Evolutionary conservation across 192 early-diverging fungal species (phyloP).

Genomic region (Backusella tarrabulga): DNA sequence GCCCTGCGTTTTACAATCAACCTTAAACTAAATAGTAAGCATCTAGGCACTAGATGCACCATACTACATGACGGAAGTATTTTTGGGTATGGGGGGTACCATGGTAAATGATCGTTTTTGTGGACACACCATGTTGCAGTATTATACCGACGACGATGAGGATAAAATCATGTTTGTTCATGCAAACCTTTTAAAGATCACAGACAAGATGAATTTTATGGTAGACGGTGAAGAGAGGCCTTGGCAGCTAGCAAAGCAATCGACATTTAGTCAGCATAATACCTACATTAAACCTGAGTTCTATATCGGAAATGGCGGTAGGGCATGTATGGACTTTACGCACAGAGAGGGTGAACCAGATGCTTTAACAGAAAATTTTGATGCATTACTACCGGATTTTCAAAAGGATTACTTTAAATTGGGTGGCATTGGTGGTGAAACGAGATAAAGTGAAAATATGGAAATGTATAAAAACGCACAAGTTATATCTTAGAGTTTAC

Average conservation of each 20-base stretch:
- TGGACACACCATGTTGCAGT: slow-evolving; percentile 37
- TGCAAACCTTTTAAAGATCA: slow-evolving; percentile 35
- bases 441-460: not conserved
- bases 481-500: not conserved
- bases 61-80: slow-evolving; percentile 22
- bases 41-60: slow-evolving; percentile 19
- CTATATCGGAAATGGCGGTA: slow-evolving; percentile 17
- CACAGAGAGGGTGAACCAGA: slow-evolving; percentile 27
- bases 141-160: slow-evolving; percentile 5
- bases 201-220: slow-evolving; percentile 21
- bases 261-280: slow-evolving; percentile 14
- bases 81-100: slow-evolving; percentile 33
- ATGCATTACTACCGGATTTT: slow-evolving; percentile 21
- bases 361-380: slow-evolving; percentile 4
- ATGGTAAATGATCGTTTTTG: slow-evolving; percentile 29
- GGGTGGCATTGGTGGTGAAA: slow-evolving; percentile 27
- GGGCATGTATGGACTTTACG: slow-evolving; percentile 33
- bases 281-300: slow-evolving; percentile 30
- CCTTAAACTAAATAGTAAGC: no score
- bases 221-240: not conserved
- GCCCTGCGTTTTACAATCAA: not conserved
- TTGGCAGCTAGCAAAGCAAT: slow-evolving; percentile 22
- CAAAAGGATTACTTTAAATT: slow-evolving; percentile 31
- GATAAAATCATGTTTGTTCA: slow-evolving; percentile 31
- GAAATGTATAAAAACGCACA: not conserved